phyloP scores from a whole-genome alignment of 257 asterid species.

The Solanum habrochaites region DNA sequence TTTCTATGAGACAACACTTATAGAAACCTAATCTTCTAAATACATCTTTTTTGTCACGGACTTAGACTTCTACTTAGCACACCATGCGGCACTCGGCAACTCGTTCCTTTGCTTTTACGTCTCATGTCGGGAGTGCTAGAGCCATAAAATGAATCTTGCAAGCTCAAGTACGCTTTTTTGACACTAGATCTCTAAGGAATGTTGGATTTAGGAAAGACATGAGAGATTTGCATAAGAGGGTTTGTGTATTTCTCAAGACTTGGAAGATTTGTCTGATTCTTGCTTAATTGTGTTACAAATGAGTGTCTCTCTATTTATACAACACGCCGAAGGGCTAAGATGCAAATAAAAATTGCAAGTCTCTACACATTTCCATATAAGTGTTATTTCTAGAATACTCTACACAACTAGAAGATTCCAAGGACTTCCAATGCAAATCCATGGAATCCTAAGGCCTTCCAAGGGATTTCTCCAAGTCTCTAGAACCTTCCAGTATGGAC shows the following conservation, averaged over 20 bases:
- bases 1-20: background rate
- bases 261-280: too few relatives aligned
- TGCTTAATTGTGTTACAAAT: background rate
- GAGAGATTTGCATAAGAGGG: background rate
- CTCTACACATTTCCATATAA: too few relatives aligned
- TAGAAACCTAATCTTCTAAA: background rate
- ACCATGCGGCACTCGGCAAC: background rate
- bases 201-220: background rate
- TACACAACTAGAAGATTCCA: too few relatives aligned
- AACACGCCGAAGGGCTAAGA: too few relatives aligned
- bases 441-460: too few relatives aligned
- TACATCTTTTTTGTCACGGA: background rate
- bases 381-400: too few relatives aligned
- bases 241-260: background rate
- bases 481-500: too few relatives aligned
- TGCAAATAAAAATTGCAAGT: too few relatives aligned
- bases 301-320: background rate
- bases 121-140: background rate
- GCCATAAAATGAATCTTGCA: background rate
- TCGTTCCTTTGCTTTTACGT: background rate
- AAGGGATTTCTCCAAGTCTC: too few relatives aligned
- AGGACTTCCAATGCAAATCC: too few relatives aligned
- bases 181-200: background rate
- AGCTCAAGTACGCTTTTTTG: background rate
- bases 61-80: background rate